These are phyloP conservation scores for Pecoramyces ruminantium DNA, from an alignment of 192 early-diverging fungal species.

Conservation along the genomic window DNA sequence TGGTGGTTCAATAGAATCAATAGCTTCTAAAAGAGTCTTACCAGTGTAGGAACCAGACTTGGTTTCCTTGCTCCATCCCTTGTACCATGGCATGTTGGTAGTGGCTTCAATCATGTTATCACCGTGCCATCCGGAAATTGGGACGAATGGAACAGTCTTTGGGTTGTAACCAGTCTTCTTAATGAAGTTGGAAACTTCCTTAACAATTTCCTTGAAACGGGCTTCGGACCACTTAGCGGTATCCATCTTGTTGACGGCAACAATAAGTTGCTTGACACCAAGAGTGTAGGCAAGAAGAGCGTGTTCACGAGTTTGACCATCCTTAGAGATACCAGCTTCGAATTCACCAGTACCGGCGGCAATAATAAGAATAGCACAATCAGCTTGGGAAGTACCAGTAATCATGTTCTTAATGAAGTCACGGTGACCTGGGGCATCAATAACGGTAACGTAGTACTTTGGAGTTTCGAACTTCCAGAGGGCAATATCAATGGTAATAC, in stretches of 20 bases:
- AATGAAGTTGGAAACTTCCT: conserved; percentile 88
- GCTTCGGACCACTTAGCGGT: conserved; percentile 85
- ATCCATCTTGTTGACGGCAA: conserved; percentile 99
- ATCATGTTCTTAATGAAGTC: conserved; percentile 99
- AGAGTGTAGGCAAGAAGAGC: conserved; percentile 93
- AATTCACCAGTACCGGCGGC: conserved; percentile 76
- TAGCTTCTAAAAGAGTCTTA: conserved; percentile 82
- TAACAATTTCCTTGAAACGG: conserved; percentile 90
- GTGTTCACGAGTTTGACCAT: conserved; percentile 99
- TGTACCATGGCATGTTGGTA: conserved; percentile 90
- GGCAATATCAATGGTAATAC: conserved; percentile 98
- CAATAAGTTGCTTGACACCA: conserved; percentile 95
- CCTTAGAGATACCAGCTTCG: conserved; percentile 97
- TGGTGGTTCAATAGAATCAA: conserved; percentile 89
- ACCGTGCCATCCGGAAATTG: conserved; percentile 96
- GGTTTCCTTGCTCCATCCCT: conserved; percentile 88
- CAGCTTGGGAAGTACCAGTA: conserved; percentile 95
- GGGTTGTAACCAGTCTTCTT: conserved; percentile 96
- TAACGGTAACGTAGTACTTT: conserved; percentile 95
- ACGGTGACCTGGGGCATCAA: conserved; percentile 98
- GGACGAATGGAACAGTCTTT: conserved; percentile 80
- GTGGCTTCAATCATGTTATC: conserved; percentile 96
- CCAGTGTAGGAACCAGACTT: conserved; percentile 42
- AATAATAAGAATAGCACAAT: conserved; percentile 93
- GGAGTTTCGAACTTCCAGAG: conserved; percentile 91